Evolutionary conservation across 208 protist genomes (phyloP), one percentile per base, ranked within the genome.

Genomic region (Acanthamoeba lenticulata): DNA sequence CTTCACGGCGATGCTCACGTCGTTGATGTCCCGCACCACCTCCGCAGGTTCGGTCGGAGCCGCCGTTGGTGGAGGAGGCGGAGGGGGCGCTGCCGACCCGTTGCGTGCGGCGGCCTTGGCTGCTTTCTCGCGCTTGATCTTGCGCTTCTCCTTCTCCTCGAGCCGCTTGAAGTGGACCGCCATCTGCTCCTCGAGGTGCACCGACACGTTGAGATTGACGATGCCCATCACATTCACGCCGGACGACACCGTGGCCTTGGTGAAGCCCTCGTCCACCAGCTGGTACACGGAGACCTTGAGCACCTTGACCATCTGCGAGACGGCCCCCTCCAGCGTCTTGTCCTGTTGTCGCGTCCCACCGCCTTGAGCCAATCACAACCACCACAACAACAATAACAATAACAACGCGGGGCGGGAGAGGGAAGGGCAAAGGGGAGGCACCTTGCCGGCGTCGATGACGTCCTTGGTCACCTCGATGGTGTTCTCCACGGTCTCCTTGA

Each of bases 231-330:
- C 67, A 29, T 77, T 77, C 6, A 77, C 67, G 29, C 67, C 67
- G 24, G 67, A 77, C 38, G 67, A 77, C 9, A 77, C 67, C 67
- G 67, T 77, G 34, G 67, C 67, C 67, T 77, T 77, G 67, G 67
- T 77, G 67, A 77, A 77, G 67, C 67, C 67, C 67, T 77, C 67
- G 38, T 77, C 67, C 67, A 77, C 67, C 67, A 77, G 67, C 38
- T 77, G 36, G 34, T 77, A 77, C 5, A 77, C 67, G 6, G 67
- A 77, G 1, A 77, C 32, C 67, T 77, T 77, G 67, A 77, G 67
- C 38, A 77, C 67, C 67, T 77, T 77, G 67, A 77, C 67, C 67
- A 77, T 77, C 67, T 77, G 67, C 67, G 67, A 77, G 24, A 77
- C 67, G 32, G 67, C 67, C 42, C 67, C 67, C 38, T 77, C 67